Evolutionary conservation across 345 rosid species (phyloP).

Genomic region (Eucalyptus marginata): DNA sequence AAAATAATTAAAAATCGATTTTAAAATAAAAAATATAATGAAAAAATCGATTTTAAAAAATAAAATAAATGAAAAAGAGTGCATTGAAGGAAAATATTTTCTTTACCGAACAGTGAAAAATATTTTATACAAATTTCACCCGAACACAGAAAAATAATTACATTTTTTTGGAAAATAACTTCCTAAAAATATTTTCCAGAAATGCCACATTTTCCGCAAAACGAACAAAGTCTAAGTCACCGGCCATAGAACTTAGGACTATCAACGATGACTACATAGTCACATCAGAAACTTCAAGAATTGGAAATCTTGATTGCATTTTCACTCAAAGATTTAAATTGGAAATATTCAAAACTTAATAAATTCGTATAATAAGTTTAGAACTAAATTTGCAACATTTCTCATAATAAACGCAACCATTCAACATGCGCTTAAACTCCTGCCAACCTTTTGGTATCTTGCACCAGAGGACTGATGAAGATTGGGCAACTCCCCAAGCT

Average conservation of each 20-base stretch:
- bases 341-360: no score
- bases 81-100: no score
- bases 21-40: no score
- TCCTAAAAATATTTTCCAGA: rapidly evolving
- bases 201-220: rapidly evolving
- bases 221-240: rapidly evolving
- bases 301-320: not conserved
- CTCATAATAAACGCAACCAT: not conserved
- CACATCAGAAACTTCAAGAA: not conserved
- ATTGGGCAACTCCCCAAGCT: not conserved
- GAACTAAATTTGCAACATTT: rapidly evolving
- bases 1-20: no score
- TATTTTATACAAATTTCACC: rapidly evolving
- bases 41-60: no score
- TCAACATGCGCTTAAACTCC: not conserved
- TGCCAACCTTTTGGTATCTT: not conserved
- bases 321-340: not conserved
- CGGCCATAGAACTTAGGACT: rapidly evolving
- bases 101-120: rapidly evolving
- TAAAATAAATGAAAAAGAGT: no score
- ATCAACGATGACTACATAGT: not conserved
- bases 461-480: not conserved
- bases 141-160: rapidly evolving
- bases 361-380: no score
- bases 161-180: no score